These are phyloP conservation scores for Tubosaeta sp. DNA, from an alignment of 768 basidiomycete species.

Conservation along the genomic window DNA sequence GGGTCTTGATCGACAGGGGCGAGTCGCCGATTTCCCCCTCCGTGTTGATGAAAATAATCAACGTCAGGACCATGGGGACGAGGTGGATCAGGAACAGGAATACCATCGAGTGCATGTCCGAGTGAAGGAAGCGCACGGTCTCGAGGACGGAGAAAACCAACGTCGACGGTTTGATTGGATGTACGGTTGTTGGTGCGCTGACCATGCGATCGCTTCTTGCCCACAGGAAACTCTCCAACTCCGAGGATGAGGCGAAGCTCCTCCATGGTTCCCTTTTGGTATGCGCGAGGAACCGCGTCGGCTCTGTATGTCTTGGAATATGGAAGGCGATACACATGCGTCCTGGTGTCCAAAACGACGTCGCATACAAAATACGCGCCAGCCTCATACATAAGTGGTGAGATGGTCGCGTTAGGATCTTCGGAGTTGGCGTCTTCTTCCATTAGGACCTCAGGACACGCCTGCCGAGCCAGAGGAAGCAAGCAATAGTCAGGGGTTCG, in stretches of 20 bases:
- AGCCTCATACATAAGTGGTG: slow-evolving; percentile 6
- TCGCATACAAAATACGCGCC: slow-evolving; percentile 1
- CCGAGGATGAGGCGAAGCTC: no score
- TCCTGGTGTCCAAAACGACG: no score
- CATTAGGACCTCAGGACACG: not conserved
- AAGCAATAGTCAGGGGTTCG: not conserved
- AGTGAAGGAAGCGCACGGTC: not conserved
- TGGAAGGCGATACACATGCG: no score
- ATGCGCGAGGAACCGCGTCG: no score
- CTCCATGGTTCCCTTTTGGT: no score
- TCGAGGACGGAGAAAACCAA: not conserved
- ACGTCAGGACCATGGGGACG: slow-evolving; percentile 6
- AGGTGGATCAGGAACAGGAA: not conserved
- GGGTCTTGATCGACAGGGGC: not conserved
- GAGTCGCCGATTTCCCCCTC: not conserved
- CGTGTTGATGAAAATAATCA: not conserved
- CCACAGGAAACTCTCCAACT: no score
- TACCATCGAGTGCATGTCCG: not conserved
- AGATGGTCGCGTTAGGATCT: not conserved
- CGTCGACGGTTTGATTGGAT: no score
- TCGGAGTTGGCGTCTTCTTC: not conserved
- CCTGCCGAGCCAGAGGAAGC: not conserved
- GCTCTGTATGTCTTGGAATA: no score
- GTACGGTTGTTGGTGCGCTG: no score
- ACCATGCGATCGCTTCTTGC: no score